Percentiles rank a stretch among this genome's conserved stretches.
phyloP scores from a whole-genome alignment of 345 rosid genomes.

The Murraya koenigii region DNA sequence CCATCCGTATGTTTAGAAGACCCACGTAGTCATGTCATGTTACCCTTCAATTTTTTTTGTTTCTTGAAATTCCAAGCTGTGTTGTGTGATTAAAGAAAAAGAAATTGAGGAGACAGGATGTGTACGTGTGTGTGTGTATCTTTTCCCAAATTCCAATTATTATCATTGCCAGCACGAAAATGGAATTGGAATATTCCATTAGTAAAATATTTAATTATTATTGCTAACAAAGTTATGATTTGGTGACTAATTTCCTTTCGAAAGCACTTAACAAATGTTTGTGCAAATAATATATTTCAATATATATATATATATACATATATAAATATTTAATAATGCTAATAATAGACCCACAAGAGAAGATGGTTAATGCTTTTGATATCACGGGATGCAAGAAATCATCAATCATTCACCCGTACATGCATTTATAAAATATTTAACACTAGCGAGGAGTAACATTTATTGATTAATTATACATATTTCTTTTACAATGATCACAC shows the following conservation, averaged over 20 bases:
- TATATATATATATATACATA: too few relatives aligned
- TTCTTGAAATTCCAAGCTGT: background rate
- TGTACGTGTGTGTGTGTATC: background rate
- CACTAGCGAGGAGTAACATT: background rate
- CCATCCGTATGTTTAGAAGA: slow-evolving; percentile 17
- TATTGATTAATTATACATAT: background rate
- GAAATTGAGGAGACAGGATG: background rate
- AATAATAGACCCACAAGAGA: background rate
- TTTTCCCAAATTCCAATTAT: too few relatives aligned
- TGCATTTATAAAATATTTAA: background rate
- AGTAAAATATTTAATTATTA: too few relatives aligned
- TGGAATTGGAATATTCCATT: background rate
- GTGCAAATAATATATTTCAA: background rate
- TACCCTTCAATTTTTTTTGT: background rate
- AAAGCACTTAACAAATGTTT: background rate
- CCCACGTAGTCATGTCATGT: background rate
- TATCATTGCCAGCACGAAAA: background rate
- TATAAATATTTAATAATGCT: too few relatives aligned
- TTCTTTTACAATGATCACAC: background rate
- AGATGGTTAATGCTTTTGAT: background rate
- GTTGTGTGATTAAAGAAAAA: background rate
- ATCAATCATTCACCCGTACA: background rate
- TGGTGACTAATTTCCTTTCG: background rate
- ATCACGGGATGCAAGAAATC: background rate
- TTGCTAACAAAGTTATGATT: background rate